Conservation (phyloP, 225 moss, liverwort and hornwort species). For the Physcomitrellopsis africana region DNA sequence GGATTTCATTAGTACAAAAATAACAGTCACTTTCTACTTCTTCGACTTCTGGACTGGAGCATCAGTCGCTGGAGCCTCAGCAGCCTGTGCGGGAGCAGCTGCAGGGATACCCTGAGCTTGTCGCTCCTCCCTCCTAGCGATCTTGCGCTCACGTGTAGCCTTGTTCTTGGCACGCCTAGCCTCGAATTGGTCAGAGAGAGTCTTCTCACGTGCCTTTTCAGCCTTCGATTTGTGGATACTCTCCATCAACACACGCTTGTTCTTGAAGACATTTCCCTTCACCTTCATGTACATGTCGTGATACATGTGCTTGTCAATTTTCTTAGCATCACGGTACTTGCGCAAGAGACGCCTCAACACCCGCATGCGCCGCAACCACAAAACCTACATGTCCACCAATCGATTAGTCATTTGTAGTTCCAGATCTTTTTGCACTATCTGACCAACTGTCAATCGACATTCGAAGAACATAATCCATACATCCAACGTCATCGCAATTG, state of each 20-base stretch:
- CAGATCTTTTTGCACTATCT: no score
- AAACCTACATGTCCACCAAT: constrained; percentile 31
- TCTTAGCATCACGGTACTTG: constrained; percentile 72
- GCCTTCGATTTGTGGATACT: constrained; percentile 70
- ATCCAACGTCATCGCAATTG: neutral
- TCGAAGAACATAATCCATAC: neutral
- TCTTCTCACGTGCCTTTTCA: constrained; percentile 69
- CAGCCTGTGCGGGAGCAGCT: constrained; percentile 23
- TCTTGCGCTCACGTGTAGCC: constrained; percentile 60
- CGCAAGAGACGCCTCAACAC: constrained; percentile 52
- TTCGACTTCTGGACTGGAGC: constrained; percentile 53
- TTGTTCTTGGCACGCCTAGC: constrained; percentile 73
- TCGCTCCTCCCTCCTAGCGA: constrained; percentile 65
- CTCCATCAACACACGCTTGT: constrained; percentile 70
- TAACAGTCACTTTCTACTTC: constrained; percentile 30
- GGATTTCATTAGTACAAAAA: no score
- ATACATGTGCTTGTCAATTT: constrained; percentile 72
- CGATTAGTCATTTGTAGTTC: neutral
- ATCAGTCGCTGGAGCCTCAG: constrained; percentile 23
- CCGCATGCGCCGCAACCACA: constrained; percentile 60
- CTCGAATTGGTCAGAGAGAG: constrained; percentile 67
- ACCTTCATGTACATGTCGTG: constrained; percentile 78
- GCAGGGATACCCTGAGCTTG: constrained; percentile 52
- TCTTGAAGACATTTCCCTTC: constrained; percentile 70
- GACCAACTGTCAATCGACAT: no score